Percentiles rank a stretch among this genome's conserved stretches.
Evolutionary conservation across 345 rosid genomes (phyloP).

Genomic region (Raphanus sativus): DNA sequence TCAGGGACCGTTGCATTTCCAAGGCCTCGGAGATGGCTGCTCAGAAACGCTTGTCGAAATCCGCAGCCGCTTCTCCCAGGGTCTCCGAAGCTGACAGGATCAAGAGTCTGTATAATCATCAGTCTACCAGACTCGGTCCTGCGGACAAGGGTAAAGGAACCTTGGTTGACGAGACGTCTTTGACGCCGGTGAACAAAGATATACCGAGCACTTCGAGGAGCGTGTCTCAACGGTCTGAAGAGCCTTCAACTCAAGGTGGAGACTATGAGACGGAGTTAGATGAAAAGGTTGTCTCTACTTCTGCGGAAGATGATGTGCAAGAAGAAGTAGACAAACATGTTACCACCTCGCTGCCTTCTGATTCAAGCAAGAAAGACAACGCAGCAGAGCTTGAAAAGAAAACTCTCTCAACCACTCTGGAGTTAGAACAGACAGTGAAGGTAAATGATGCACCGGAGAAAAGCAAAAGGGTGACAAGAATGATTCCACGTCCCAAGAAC

Average conservation of each 20-base stretch:
- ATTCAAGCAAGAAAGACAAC: constrained; percentile 8
- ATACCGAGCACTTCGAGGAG: constrained; percentile 44
- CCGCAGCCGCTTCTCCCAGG: constrained; percentile 50
- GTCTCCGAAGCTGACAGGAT: constrained; percentile 82
- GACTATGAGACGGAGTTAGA: constrained; percentile 29
- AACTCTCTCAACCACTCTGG: constrained; percentile 15
- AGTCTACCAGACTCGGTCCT: constrained; percentile 40
- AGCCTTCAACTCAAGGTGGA: constrained; percentile 46
- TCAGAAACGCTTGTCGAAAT: constrained; percentile 70
- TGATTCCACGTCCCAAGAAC: constrained; percentile 55
- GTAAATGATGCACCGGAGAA: constrained; percentile 40
- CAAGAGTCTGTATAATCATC: constrained; percentile 70
- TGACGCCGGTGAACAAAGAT: constrained; percentile 50
- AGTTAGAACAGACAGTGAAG: constrained; percentile 49
- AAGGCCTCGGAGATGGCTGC: constrained; percentile 99
- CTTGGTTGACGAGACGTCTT: constrained; percentile 55
- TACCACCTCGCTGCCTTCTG: constrained; percentile 26
- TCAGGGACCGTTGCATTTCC: constrained; percentile 86
- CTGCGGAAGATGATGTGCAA: constrained; percentile 15
- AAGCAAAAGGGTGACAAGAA: constrained; percentile 53
- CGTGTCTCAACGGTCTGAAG: constrained; percentile 38
- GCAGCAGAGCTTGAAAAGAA: constrained; percentile 11
- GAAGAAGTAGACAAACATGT: constrained; percentile 38
- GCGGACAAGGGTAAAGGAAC: constrained; percentile 48
- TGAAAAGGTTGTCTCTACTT: constrained; percentile 8